Conservation (phyloP, 2,329 filamentous ascomycete genomes). For the Mollisiaceae sp. region DNA sequence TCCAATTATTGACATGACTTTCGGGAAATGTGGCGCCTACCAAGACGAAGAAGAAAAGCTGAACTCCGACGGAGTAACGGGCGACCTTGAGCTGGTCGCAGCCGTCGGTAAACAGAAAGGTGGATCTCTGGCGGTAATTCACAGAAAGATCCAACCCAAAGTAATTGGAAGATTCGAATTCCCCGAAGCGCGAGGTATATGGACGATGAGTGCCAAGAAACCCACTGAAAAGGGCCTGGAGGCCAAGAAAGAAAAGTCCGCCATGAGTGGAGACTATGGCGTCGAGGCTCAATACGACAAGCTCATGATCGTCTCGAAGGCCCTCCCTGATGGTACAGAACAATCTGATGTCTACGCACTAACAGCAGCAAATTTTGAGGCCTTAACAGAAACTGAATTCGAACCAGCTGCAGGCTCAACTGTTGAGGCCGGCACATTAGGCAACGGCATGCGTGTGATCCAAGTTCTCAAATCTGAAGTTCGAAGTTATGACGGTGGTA, state of each 20-base stretch:
- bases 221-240: conserved; percentile 65
- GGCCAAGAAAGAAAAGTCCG: conserved; percentile 51
- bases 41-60: conserved; percentile 52
- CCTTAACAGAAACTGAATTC: conserved; percentile 84
- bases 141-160: conserved; percentile 76
- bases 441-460: conserved; percentile 79
- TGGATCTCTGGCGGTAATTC: conserved; percentile 76
- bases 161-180: conserved; percentile 74
- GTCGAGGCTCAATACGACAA: conserved; percentile 70
- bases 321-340: conserved; percentile 67
- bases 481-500: conserved; percentile 87
- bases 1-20: conserved; percentile 75
- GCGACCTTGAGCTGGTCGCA: conserved; percentile 63
- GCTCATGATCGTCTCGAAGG: conserved; percentile 82
- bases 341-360: conserved; percentile 79
- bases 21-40: conserved; percentile 61
- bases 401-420: conserved; percentile 88
- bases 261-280: conserved; percentile 57
- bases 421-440: conserved; percentile 82
- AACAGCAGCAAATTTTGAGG: conserved; percentile 74
- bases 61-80: conserved; percentile 54
- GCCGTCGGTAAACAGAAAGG: conserved; percentile 68
- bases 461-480: conserved; percentile 89
- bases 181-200: conserved; percentile 75
- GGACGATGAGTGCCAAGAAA: conserved; percentile 77